phyloP scores from a whole-genome alignment of 1,284 basidiomycete genomes.

The Boletus sp. region DNA sequence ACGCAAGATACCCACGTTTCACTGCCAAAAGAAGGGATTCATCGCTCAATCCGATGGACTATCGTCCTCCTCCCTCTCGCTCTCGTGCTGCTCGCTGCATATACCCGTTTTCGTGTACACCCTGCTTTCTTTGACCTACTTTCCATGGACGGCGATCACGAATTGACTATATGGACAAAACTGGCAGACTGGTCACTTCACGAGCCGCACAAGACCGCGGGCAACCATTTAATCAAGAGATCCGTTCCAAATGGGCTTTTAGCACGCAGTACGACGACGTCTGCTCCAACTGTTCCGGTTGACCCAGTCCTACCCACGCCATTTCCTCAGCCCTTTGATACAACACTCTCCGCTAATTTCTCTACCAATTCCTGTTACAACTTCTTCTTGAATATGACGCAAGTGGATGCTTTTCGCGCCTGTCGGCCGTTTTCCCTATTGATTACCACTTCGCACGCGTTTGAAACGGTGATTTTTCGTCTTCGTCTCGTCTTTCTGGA shows the following conservation, averaged over 20 bases:
- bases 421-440: conserved; percentile 78
- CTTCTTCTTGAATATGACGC: conserved; percentile 74
- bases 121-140: conserved; percentile 45
- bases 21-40: conserved; percentile 39
- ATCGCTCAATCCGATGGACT: conserved; percentile 44
- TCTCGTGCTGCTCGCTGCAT: conserved; percentile 50
- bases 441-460: conserved; percentile 52
- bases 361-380: conserved; percentile 57
- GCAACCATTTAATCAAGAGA: conserved; percentile 3
- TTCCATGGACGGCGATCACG: conserved; percentile 24
- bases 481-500: neutral
- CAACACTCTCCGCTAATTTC: conserved; percentile 58
- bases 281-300: conserved; percentile 39
- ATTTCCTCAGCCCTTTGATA: conserved; percentile 74
- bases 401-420: conserved; percentile 51
- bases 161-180: conserved; percentile 26
- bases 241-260: neutral
- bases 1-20: conserved; percentile 9
- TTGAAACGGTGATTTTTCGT: conserved; percentile 47
- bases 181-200: conserved; percentile 38
- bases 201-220: conserved; percentile 34
- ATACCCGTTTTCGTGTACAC: conserved; percentile 47
- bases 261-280: conserved; percentile 11
- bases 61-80: conserved; percentile 52
- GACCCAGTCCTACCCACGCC: conserved; percentile 57